Evolutionary conservation across 2,329 filamentous ascomycete species (phyloP).

Genomic region (Xylariaceae sp.): DNA sequence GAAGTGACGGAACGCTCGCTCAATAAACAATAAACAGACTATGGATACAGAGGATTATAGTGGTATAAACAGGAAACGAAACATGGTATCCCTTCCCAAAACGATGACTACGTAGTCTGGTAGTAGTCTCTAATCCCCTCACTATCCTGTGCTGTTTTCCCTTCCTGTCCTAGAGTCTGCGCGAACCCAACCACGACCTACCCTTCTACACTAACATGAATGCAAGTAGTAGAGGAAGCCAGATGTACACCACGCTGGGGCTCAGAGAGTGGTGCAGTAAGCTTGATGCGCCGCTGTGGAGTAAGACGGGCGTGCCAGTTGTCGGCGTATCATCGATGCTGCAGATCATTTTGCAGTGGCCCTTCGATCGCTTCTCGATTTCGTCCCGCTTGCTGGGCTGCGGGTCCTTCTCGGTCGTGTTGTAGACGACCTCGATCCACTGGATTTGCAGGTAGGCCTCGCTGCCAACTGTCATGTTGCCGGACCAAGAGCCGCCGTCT

Average conservation of each 20-base stretch:
- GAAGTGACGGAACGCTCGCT: neutral
- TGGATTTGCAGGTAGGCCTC: slow-evolving; percentile 54
- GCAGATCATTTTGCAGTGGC: slow-evolving; percentile 28
- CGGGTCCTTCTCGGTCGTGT: slow-evolving; percentile 32
- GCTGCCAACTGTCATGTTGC: slow-evolving; percentile 48
- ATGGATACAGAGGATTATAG: neutral
- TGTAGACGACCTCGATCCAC: slow-evolving; percentile 59
- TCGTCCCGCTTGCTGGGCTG: slow-evolving; percentile 11
- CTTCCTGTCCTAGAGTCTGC: neutral
- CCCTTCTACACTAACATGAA: slow-evolving; percentile 11
- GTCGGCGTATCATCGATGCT: slow-evolving; percentile 35
- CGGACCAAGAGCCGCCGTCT: slow-evolving; percentile 55
- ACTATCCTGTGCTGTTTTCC: neutral
- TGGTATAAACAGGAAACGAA: neutral
- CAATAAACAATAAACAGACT: neutral
- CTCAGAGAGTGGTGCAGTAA: slow-evolving; percentile 19
- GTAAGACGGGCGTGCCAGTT: slow-evolving; percentile 37
- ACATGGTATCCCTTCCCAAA: neutral
- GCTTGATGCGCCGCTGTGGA: slow-evolving; percentile 26
- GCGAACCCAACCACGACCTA: neutral
- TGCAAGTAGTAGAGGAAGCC: slow-evolving; percentile 24
- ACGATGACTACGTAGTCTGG: neutral
- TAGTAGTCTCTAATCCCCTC: neutral
- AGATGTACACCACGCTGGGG: slow-evolving; percentile 20
- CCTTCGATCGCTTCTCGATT: slow-evolving; percentile 18